Conservation (phyloP, 1,284 basidiomycete species). For the Cryptococcus floricola region DNA sequence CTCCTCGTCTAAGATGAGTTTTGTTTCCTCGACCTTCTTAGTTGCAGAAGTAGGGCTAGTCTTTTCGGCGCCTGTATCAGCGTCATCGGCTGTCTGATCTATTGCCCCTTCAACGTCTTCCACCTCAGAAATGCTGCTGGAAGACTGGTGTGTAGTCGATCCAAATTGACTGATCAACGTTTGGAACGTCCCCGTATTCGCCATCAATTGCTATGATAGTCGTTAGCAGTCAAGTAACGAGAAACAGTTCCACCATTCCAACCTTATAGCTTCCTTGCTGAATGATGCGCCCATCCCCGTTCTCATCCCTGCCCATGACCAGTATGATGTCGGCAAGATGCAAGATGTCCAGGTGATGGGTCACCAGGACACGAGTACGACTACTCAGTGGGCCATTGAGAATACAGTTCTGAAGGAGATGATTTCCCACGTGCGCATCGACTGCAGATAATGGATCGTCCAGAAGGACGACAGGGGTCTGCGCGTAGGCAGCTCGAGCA, state of each 20-base stretch:
- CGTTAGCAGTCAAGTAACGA: not conserved
- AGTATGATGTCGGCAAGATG: slow-evolving; percentile 22
- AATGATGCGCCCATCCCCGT: slow-evolving; percentile 21
- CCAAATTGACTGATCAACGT: slow-evolving; percentile 12
- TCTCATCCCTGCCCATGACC: slow-evolving; percentile 21
- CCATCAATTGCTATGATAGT: not conserved
- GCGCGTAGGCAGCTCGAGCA: slow-evolving; percentile 17
- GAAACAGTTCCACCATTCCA: not conserved
- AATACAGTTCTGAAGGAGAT: slow-evolving; percentile 56
- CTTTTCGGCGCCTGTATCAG: no score
- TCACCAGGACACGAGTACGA: slow-evolving; percentile 67
- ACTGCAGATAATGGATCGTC: slow-evolving; percentile 59
- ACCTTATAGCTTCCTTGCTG: slow-evolving; percentile 37
- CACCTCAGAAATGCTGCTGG: not conserved
- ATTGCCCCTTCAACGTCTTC: not conserved
- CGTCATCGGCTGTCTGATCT: not conserved
- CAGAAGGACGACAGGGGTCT: slow-evolving; percentile 23
- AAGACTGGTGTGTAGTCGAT: not conserved
- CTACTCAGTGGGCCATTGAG: slow-evolving; percentile 58
- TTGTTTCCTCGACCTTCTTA: not conserved
- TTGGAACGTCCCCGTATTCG: slow-evolving; percentile 8
- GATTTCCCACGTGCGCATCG: slow-evolving; percentile 53
- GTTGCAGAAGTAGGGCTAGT: no score
- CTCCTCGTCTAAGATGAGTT: slow-evolving; percentile 28
- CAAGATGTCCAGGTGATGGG: slow-evolving; percentile 64